A percentile compares a stretch with the other conserved stretches of the same genome.
These are phyloP conservation scores for Candida stauntonica DNA, from an alignment of 805 yeast genomes.

Conservation along the genomic window DNA sequence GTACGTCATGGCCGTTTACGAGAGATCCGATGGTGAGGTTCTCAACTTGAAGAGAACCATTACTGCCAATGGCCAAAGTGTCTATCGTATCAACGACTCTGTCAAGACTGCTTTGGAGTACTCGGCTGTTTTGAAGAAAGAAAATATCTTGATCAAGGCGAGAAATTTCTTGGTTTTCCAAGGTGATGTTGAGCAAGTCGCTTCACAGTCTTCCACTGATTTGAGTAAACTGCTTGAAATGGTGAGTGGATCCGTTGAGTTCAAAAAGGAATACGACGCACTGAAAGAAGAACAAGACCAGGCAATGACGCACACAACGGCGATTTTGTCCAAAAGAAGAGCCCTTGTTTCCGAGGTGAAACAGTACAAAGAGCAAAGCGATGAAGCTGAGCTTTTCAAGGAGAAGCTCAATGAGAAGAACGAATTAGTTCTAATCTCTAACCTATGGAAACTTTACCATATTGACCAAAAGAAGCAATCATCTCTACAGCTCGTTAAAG, in stretches of 20 bases:
- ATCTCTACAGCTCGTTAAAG: slow-evolving; percentile 24
- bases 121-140: slow-evolving; percentile 57
- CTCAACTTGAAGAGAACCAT: slow-evolving; percentile 62
- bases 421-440: slow-evolving; percentile 42
- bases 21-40: slow-evolving; percentile 53
- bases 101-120: slow-evolving; percentile 63
- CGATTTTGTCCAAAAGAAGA: slow-evolving; percentile 64
- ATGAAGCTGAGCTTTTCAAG: slow-evolving; percentile 66
- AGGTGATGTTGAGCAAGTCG: slow-evolving; percentile 94
- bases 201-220: slow-evolving; percentile 77
- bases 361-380: slow-evolving; percentile 71
- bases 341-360: slow-evolving; percentile 67
- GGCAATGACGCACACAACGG: slow-evolving; percentile 59
- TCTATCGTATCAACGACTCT: slow-evolving; percentile 60
- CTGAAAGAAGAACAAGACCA: slow-evolving; percentile 60
- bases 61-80: slow-evolving; percentile 54
- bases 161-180: slow-evolving; percentile 91
- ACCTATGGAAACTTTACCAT: slow-evolving; percentile 64
- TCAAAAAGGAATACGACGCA: slow-evolving; percentile 58
- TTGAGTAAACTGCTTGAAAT: slow-evolving; percentile 72
- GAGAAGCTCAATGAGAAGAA: slow-evolving; percentile 46
- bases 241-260: slow-evolving; percentile 77
- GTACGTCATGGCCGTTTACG: slow-evolving; percentile 74
- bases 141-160: slow-evolving; percentile 83
- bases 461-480: slow-evolving; percentile 37